Conservation (phyloP, 495 filamentous ascomycete species). For the Daldinia childiae region DNA sequence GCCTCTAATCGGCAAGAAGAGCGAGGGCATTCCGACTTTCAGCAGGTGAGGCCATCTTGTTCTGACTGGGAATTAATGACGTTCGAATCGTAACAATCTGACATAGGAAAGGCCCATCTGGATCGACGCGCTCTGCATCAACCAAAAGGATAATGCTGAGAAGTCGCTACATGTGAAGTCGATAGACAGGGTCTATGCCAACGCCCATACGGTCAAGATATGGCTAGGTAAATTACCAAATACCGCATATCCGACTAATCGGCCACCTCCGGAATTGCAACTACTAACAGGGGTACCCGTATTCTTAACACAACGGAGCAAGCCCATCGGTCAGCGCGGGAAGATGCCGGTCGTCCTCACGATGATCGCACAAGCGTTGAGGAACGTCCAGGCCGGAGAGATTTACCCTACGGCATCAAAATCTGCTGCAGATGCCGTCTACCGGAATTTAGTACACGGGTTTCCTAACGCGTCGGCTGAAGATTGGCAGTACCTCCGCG, state of each 20-base stretch:
- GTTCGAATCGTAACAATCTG: neutral
- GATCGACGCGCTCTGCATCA: slow-evolving; percentile 50
- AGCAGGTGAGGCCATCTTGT: slow-evolving; percentile 3
- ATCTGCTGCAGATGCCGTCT: slow-evolving; percentile 17
- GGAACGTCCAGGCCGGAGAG: slow-evolving; percentile 19
- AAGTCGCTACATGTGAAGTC: slow-evolving; percentile 41
- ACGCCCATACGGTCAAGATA: slow-evolving; percentile 24
- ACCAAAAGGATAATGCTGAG: slow-evolving; percentile 42
- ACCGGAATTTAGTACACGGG: slow-evolving; percentile 23
- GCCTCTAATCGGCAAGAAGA: slow-evolving; percentile 30
- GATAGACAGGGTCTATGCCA: slow-evolving; percentile 45
- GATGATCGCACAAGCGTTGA: slow-evolving; percentile 30
- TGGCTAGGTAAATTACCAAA: slow-evolving; percentile 27
- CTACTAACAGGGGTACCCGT: neutral
- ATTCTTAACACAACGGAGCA: neutral
- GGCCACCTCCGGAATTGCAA: neutral
- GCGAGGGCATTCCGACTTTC: slow-evolving; percentile 12
- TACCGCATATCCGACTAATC: neutral
- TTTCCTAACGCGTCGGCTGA: slow-evolving; percentile 15
- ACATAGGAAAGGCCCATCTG: slow-evolving; percentile 33
- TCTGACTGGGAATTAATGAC: neutral
- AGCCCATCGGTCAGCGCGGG: slow-evolving; percentile 17
- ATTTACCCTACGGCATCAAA: slow-evolving; percentile 13
- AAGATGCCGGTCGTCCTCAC: slow-evolving; percentile 30
- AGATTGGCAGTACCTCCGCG: slow-evolving; percentile 24